Evolutionary conservation across 2,329 filamentous ascomycete genomes (phyloP).

Genomic region (Trichoderma guizhouense): DNA sequence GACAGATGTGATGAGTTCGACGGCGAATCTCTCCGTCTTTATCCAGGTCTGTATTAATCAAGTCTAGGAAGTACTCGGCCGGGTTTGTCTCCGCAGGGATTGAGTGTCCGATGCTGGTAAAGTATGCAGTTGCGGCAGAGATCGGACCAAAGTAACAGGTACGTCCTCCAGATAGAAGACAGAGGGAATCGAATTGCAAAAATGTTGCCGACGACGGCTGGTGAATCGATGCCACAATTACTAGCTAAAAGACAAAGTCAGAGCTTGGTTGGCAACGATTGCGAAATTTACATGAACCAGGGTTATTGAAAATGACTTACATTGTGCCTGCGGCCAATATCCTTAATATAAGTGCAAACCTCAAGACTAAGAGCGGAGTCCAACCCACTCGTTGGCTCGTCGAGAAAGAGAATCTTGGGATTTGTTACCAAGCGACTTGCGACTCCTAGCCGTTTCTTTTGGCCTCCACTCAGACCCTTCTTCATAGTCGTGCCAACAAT

Average conservation of each 20-base stretch:
- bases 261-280: slow-evolving; percentile 28
- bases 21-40: slow-evolving; percentile 39
- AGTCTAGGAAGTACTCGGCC: slow-evolving; percentile 74
- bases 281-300: not conserved
- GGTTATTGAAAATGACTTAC: not conserved
- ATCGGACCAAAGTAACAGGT: slow-evolving; percentile 72
- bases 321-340: slow-evolving; percentile 43
- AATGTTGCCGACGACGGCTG: slow-evolving; percentile 80
- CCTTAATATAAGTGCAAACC: slow-evolving; percentile 69
- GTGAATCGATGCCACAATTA: slow-evolving; percentile 80
- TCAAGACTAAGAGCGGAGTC: slow-evolving; percentile 76
- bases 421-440: slow-evolving; percentile 78
- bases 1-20: slow-evolving; percentile 28
- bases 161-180: slow-evolving; percentile 67
- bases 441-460: slow-evolving; percentile 77
- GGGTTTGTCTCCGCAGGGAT: slow-evolving; percentile 73
- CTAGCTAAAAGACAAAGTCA: slow-evolving; percentile 45
- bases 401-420: slow-evolving; percentile 76
- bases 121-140: slow-evolving; percentile 56
- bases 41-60: slow-evolving; percentile 68
- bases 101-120: slow-evolving; percentile 55
- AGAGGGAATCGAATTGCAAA: slow-evolving; percentile 73
- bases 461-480: slow-evolving; percentile 80
- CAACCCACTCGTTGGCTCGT: slow-evolving; percentile 80
- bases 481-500: slow-evolving; percentile 78